Percentiles rank a stretch among this genome's conserved stretches.
Conservation (phyloP, 2,329 filamentous ascomycete species). For the Diaporthe destruens region DNA sequence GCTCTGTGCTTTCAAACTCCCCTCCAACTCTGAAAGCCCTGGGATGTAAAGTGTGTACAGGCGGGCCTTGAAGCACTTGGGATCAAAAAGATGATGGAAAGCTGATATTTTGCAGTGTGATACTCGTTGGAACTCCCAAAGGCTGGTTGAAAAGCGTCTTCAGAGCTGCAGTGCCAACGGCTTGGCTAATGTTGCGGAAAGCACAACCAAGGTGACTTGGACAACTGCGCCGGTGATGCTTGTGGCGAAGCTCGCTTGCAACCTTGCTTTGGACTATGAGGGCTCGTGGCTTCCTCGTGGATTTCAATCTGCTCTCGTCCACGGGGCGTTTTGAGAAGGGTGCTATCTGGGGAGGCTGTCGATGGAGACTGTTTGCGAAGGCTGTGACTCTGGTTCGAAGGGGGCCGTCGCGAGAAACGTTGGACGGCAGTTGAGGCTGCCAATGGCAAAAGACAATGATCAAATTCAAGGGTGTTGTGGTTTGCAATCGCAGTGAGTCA, state of each 20-base stretch:
- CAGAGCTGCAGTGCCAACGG: background rate
- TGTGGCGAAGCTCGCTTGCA: background rate
- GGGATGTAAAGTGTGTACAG: conserved; percentile 37
- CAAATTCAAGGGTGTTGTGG: background rate
- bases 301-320: background rate
- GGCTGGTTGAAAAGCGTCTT: background rate
- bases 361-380: background rate
- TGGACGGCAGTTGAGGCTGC: background rate
- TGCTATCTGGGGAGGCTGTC: conserved; percentile 4
- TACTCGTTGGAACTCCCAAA: background rate
- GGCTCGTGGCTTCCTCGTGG: background rate
- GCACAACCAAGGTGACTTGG: background rate
- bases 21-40: conserved; percentile 37
- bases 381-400: background rate
- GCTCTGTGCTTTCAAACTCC: conserved; percentile 72
- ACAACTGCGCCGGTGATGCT: background rate
- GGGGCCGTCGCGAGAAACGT: background rate
- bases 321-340: background rate
- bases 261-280: background rate
- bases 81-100: conserved; percentile 23
- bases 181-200: background rate
- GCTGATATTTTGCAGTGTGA: background rate
- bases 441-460: background rate
- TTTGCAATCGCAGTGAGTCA: background rate
- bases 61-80: conserved; percentile 30